Conservation (phyloP, 495 filamentous ascomycete genomes). For the Trichoderma virens region DNA sequence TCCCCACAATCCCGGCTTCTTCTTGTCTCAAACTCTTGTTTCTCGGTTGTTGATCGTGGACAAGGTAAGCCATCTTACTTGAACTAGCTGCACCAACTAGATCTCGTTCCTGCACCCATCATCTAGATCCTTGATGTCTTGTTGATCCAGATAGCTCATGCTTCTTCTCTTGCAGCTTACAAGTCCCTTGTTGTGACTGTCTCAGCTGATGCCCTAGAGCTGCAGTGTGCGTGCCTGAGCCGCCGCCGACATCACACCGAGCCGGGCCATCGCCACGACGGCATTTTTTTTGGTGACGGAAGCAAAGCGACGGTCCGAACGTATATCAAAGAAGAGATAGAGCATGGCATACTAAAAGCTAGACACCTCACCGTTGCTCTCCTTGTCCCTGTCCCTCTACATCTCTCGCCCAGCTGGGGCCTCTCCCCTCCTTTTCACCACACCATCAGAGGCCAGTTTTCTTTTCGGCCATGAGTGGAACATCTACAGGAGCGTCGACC, state of each 20-base stretch:
- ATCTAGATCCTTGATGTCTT: not conserved
- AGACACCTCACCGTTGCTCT: not conserved
- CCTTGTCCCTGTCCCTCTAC: not conserved
- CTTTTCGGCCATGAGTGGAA: not conserved
- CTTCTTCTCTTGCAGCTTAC: not conserved
- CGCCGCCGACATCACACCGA: not conserved
- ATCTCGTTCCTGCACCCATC: not conserved
- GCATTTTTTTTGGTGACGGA: not conserved
- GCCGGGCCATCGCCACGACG: not conserved
- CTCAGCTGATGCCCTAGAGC: not conserved
- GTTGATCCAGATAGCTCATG: not conserved
- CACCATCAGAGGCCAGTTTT: not conserved
- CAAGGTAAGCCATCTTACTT: not conserved
- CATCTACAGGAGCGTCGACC: constrained; percentile 20
- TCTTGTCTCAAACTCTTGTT: not conserved
- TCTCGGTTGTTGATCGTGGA: not conserved
- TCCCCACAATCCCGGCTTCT: too few species aligned
- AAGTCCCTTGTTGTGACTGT: not conserved
- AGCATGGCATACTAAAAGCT: not conserved
- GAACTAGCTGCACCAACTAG: not conserved
- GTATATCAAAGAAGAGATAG: not conserved
- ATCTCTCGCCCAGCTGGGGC: not conserved
- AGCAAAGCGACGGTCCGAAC: not conserved
- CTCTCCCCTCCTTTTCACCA: not conserved
- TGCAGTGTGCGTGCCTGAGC: not conserved